Conservation (phyloP, 805 yeast species). For the Ogataea naganishii region DNA sequence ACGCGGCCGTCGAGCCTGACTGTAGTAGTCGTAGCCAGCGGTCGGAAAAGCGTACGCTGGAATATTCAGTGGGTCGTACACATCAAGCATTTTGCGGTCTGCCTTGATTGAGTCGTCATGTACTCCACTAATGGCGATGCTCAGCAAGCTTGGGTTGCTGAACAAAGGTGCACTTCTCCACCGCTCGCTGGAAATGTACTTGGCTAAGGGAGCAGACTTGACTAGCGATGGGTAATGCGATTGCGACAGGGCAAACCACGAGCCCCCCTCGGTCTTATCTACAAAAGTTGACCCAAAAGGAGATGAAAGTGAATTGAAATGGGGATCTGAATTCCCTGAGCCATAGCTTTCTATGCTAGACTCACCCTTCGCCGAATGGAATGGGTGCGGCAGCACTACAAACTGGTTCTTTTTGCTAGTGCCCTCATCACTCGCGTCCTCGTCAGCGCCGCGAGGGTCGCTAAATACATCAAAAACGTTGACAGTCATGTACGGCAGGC, state of each 20-base stretch:
- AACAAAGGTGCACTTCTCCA: constrained; percentile 33
- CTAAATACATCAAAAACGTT: constrained; percentile 70
- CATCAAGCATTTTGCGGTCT: constrained; percentile 6
- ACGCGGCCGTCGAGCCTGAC: too few relatives aligned
- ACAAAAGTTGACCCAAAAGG: constrained; percentile 45
- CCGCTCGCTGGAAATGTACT: constrained; percentile 40
- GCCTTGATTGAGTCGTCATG: constrained; percentile 25
- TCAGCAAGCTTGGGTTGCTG: constrained; percentile 28
- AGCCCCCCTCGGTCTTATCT: constrained; percentile 50
- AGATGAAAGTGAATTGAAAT: constrained; percentile 16
- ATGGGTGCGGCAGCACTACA: constrained; percentile 63
- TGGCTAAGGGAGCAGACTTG: constrained; percentile 67
- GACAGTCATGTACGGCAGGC: constrained; percentile 62
- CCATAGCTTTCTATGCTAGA: too few relatives aligned
- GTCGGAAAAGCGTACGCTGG: constrained; percentile 20
- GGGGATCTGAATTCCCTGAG: too few relatives aligned
- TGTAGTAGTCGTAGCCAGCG: too few relatives aligned
- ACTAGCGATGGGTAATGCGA: constrained; percentile 73
- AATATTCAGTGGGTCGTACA: constrained; percentile 12
- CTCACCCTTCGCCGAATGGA: constrained; percentile 32
- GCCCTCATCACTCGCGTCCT: constrained; percentile 11
- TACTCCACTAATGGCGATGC: constrained; percentile 40
- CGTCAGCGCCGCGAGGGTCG: constrained; percentile 9
- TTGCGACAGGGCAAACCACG: constrained; percentile 86
- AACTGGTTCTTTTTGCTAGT: constrained; percentile 21